These are phyloP conservation scores for Symbiotaphrina buchneri DNA, from an alignment of 495 filamentous ascomycete species.

Conservation along the genomic window DNA sequence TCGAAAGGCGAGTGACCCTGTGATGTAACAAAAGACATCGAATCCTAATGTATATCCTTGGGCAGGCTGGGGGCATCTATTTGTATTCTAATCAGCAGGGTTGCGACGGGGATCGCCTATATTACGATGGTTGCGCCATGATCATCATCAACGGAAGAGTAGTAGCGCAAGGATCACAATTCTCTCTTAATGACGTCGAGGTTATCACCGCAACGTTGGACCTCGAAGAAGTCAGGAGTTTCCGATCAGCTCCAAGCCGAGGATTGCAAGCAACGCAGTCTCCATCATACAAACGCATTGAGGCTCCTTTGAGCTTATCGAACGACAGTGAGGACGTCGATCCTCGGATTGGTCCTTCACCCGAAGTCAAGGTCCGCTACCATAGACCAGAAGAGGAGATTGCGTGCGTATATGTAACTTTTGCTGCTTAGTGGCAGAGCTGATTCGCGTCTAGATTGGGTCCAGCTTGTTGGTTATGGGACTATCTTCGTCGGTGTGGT, in stretches of 20 bases:
- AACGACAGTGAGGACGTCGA: conserved; percentile 10
- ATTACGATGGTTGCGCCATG: conserved; percentile 50
- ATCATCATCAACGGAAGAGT: conserved; percentile 54
- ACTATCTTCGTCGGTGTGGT: conserved; percentile 51
- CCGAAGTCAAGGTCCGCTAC: conserved; percentile 19
- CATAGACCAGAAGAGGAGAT: conserved; percentile 59
- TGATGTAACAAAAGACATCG: conserved; percentile 2
- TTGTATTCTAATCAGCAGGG: conserved; percentile 55
- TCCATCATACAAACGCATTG: conserved; percentile 17
- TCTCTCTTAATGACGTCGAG: conserved; percentile 63
- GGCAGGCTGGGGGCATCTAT: conserved; percentile 55
- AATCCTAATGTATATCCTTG: conserved; percentile 1
- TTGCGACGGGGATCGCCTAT: conserved; percentile 43
- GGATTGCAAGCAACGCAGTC: conserved; percentile 29
- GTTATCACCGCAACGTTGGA: conserved; percentile 65
- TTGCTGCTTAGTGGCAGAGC: too few species aligned
- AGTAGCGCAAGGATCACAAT: conserved; percentile 51
- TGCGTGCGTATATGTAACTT: conserved; percentile 10
- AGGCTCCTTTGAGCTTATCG: conserved; percentile 18
- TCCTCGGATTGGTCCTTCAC: conserved; percentile 17
- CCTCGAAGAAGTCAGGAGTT: conserved; percentile 47
- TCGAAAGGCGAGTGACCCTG: conserved; percentile 19
- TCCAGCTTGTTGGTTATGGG: conserved; percentile 62
- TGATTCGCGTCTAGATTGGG: conserved; percentile 15
- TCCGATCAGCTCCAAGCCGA: conserved; percentile 26